A percentile compares a stretch with the other conserved stretches of the same genome.
Conservation (phyloP, 2,329 filamentous ascomycete genomes). For the Diaporthe caulivora region DNA sequence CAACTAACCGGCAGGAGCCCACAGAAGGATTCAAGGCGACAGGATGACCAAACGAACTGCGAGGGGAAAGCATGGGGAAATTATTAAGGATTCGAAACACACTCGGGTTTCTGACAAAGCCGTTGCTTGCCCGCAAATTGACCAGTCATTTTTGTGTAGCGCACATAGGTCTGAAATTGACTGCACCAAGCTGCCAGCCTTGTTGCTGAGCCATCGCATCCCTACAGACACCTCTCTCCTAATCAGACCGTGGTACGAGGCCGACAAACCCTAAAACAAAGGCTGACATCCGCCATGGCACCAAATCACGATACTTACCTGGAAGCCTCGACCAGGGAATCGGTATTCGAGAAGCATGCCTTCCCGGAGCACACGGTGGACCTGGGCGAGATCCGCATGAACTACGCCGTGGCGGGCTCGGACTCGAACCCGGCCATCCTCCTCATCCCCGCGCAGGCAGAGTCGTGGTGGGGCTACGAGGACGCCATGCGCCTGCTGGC, state of each 20-base stretch:
- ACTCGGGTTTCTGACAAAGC: not conserved
- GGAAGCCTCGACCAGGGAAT: constrained; percentile 32
- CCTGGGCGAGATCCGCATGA: constrained; percentile 41
- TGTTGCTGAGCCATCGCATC: not conserved
- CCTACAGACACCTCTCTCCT: not conserved
- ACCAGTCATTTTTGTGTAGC: not conserved
- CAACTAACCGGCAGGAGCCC: not conserved
- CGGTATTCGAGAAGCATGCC: constrained; percentile 36
- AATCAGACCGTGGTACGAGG: not conserved
- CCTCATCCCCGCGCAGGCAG: constrained; percentile 39
- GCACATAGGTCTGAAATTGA: no score
- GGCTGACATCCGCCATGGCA: not conserved
- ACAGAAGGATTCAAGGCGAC: not conserved
- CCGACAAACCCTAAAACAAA: no score
- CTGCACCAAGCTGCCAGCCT: not conserved
- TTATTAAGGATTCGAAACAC: not conserved
- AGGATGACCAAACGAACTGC: not conserved
- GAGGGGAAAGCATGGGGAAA: not conserved
- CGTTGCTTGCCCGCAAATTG: not conserved
- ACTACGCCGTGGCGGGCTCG: constrained; percentile 39
- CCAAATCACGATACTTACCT: constrained; percentile 11
- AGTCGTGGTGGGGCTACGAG: constrained; percentile 42
- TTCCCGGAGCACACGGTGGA: constrained; percentile 40
- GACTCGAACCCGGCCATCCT: constrained; percentile 37
- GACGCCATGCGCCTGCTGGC: constrained; percentile 38